These are phyloP conservation scores for Euphorbia celastroides DNA, from an alignment of 441 rosid species.

Conservation along the genomic window DNA sequence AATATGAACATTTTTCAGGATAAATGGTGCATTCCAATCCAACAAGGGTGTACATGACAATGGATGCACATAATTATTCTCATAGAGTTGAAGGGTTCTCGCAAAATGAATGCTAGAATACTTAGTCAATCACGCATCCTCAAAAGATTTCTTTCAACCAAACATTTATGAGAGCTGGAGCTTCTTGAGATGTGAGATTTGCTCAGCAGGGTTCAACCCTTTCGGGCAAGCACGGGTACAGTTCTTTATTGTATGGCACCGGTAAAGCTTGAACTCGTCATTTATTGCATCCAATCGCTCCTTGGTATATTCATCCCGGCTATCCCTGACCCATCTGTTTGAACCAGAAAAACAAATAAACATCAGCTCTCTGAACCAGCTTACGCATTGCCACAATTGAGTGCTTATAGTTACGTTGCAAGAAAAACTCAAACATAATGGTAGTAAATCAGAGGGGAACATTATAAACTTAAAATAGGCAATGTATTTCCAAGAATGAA, in stretches of 20 bases:
- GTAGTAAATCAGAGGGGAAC: too few species aligned
- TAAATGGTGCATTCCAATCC: conserved; percentile 9
- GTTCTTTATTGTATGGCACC: conserved; percentile 97
- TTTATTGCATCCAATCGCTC: conserved; percentile 71
- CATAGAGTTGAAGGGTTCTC: conserved; percentile 16
- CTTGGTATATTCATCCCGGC: conserved; percentile 45
- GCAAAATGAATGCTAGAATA: conserved; percentile 18
- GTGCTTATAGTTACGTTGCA: too few species aligned
- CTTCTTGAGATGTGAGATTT: conserved; percentile 73
- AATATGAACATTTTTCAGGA: conserved; percentile 17
- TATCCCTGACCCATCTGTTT: conserved; percentile 73
- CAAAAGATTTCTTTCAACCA: conserved; percentile 2
- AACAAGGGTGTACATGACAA: conserved; percentile 20
- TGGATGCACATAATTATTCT: conserved; percentile 24
- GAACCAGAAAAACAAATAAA: conserved; percentile 7
- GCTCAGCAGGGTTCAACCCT: conserved; percentile 93
- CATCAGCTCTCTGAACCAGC: too few species aligned
- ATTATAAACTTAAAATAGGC: too few species aligned
- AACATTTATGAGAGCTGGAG: conserved; percentile 37
- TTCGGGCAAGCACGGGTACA: conserved; percentile 98
- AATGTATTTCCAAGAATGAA: too few species aligned
- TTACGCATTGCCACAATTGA: too few species aligned
- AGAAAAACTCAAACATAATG: too few species aligned
- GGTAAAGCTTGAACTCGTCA: conserved; percentile 58
- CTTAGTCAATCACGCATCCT: conserved; percentile 20